Percentiles rank a stretch among this genome's conserved stretches.
Evolutionary conservation across 345 rosid species (phyloP).

Genomic region (Corchorus olitorius): DNA sequence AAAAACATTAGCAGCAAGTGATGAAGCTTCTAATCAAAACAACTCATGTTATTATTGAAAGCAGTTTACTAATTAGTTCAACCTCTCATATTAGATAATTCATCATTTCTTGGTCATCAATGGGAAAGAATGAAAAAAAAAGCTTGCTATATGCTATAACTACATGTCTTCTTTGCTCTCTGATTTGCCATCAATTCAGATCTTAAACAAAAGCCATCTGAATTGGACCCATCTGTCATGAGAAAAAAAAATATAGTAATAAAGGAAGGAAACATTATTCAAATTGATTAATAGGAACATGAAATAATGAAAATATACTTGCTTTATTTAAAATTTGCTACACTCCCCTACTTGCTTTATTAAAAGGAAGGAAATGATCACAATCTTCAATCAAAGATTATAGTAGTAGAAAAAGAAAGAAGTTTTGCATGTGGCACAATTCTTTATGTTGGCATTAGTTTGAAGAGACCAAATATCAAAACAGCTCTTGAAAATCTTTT

Average conservation of each 20-base stretch:
- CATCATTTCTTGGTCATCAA: not conserved
- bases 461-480: constrained; percentile 3
- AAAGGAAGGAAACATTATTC: not conserved
- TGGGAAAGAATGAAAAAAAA: not conserved
- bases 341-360: constrained; percentile 18
- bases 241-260: not conserved
- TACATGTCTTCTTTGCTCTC: not conserved
- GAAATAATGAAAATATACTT: not conserved
- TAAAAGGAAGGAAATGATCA: constrained; percentile 21
- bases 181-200: constrained; percentile 12
- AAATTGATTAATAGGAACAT: constrained; percentile 9
- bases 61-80: not conserved
- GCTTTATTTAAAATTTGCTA: not conserved
- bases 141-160: not conserved
- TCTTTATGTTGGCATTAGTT: not conserved
- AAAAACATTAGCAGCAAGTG: not conserved
- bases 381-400: not conserved
- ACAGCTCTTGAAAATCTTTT: constrained; percentile 27
- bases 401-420: no score
- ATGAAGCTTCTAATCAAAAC: not conserved
- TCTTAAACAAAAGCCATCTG: constrained; percentile 8
- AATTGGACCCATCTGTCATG: constrained; percentile 11
- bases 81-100: not conserved
- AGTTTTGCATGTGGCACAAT: constrained; percentile 11
- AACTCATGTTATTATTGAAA: not conserved